These are phyloP conservation scores for Aureobasidium lini DNA, from an alignment of 2,329 filamentous ascomycete species.

Conservation along the genomic window DNA sequence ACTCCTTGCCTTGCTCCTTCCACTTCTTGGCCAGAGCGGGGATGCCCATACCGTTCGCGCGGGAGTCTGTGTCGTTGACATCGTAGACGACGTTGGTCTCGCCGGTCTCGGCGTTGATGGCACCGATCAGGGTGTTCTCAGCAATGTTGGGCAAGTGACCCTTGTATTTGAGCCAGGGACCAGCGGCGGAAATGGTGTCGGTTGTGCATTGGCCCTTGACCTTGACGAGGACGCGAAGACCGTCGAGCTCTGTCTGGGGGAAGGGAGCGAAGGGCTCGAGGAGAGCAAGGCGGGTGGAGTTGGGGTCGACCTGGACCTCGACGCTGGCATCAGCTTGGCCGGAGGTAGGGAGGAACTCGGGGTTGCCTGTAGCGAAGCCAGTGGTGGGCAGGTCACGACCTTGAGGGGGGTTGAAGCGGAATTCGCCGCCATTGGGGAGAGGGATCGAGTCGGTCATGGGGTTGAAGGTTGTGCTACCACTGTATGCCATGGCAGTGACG, in stretches of 20 bases:
- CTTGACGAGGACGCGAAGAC: constrained; percentile 85
- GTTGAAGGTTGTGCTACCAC: constrained; percentile 87
- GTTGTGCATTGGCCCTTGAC: constrained; percentile 97
- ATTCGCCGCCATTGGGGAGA: constrained; percentile 67
- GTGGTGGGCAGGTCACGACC: constrained; percentile 55
- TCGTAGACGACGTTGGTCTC: constrained; percentile 93
- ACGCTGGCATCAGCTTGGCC: constrained; percentile 64
- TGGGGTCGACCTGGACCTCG: constrained; percentile 70
- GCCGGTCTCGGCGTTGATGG: constrained; percentile 82
- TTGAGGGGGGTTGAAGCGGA: constrained; percentile 73
- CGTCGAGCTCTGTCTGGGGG: constrained; percentile 64
- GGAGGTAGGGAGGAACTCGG: constrained; percentile 63
- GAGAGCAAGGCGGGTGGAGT: constrained; percentile 82
- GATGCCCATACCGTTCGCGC: constrained; percentile 49
- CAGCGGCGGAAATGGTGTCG: constrained; percentile 94
- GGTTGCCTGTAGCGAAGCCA: constrained; percentile 76
- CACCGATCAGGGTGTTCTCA: constrained; percentile 94
- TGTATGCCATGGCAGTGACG: constrained; percentile 92
- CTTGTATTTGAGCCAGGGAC: constrained; percentile 98
- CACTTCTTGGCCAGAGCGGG: constrained; percentile 80
- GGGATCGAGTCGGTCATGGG: constrained; percentile 79
- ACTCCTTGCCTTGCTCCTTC: constrained; percentile 67
- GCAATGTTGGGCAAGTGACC: constrained; percentile 96
- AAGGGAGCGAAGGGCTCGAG: constrained; percentile 87
- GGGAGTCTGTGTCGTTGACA: constrained; percentile 59